Base-by-base conservation (phyloP, 208 protist genomes). In the Leishmania braziliensis region DNA sequence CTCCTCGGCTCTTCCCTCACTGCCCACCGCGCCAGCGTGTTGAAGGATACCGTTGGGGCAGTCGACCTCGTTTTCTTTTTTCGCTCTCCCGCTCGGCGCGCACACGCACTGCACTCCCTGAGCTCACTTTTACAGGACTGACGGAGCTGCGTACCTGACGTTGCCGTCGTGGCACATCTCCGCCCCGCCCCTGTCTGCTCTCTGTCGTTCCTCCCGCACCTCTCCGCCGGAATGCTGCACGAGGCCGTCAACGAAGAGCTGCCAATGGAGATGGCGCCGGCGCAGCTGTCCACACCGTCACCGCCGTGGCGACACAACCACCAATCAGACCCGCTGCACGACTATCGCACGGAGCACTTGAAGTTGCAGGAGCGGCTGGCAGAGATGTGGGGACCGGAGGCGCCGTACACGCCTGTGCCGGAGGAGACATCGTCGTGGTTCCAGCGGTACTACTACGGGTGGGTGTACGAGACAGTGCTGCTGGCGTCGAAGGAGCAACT, bases 401-500 rank as follows among this genome's bases (percentile, higher is more conserved):
- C 89, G 68, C 82, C 77, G 56, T 92, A 92, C 84, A 78, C 65
- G 14, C 83, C 84, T 33, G 71, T 68, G 39, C 77, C 48, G 39
- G 90, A 93, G 77, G 88, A 91, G 36, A 78, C 58, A 14, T 81
- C 83, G 36, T 89, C 80, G 20, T 87, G 86, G 68, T 85, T 89
- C 43, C 66, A 82, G 75, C 79, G 81, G 4, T 78, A 83, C 46
- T 91, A 82, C 63, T 95, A 92, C 75, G 80, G 78, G 18, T 95
- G 88, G 89, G 71, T 93, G 36, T 84, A 88, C 39, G 18, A 71
- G 5, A 82, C 78, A 12, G 84, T 93, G 20, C 65, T 76, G 65
- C 77, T 86, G 29, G 89, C 92, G 6, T 81, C 84, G 2, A 36
- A 73, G 29, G 92, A 95, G 79, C 84, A 86, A n/a, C 69, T 95